A percentile compares a stretch with the other conserved stretches of the same genome.
These are phyloP conservation scores for Pestalotiopsis sp. DNA, from an alignment of 2,329 filamentous ascomycete species.

Conservation along the genomic window DNA sequence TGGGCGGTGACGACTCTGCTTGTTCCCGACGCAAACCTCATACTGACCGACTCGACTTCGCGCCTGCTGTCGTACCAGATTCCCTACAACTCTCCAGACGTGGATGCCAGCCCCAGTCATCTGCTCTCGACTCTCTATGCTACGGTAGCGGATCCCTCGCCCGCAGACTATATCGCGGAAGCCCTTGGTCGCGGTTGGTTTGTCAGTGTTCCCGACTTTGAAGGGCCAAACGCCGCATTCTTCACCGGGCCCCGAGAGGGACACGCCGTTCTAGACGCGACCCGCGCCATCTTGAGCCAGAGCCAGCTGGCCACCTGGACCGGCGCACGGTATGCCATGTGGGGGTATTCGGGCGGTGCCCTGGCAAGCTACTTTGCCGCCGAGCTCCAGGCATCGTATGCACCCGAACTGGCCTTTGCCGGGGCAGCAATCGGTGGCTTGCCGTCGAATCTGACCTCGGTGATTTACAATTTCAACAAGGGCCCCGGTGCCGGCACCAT, in stretches of 20 bases:
- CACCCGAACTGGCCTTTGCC: constrained; percentile 6
- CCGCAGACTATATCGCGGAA: constrained; percentile 28
- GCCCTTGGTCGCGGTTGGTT: constrained; percentile 46
- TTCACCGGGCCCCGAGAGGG: constrained; percentile 37
- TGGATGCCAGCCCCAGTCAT: constrained; percentile 42
- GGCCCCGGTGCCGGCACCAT: background rate
- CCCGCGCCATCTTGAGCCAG: background rate
- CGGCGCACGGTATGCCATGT: constrained; percentile 41
- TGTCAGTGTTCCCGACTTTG: constrained; percentile 48
- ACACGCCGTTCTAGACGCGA: background rate
- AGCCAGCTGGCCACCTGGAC: background rate
- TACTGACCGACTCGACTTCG: background rate
- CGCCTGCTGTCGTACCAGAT: constrained; percentile 45
- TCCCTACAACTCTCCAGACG: constrained; percentile 39
- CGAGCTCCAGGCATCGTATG: constrained; percentile 9
- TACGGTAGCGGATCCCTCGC: constrained; percentile 3
- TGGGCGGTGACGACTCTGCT: constrained; percentile 40
- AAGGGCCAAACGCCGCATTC: constrained; percentile 45
- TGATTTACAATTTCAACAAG: background rate
- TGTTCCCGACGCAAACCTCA: constrained; percentile 22
- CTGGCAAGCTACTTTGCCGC: constrained; percentile 25
- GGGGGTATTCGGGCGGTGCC: constrained; percentile 58
- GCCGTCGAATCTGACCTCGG: background rate
- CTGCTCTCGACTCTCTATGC: constrained; percentile 26
- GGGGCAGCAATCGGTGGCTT: constrained; percentile 1